Conservation (phyloP, 139 green algal species). For the Diplosphaera chodatii region DNA sequence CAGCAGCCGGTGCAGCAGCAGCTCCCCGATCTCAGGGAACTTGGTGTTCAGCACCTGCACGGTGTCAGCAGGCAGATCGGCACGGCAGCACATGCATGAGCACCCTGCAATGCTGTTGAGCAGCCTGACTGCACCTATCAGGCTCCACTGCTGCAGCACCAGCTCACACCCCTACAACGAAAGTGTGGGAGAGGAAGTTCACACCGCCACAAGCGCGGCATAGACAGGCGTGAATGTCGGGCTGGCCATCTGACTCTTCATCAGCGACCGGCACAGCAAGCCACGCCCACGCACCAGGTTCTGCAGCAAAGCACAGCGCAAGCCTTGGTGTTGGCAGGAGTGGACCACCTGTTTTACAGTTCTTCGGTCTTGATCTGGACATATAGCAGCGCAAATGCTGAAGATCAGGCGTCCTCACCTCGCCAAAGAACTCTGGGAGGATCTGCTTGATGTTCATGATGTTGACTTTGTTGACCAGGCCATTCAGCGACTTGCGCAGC, state of each 20-base stretch:
- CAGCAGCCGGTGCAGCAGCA: slow-evolving; percentile 63
- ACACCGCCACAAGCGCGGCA: slow-evolving; percentile 80
- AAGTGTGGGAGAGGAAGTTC: no score
- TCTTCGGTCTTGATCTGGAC: no score
- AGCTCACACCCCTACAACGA: no score
- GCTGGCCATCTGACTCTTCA: slow-evolving; percentile 91
- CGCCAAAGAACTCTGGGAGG: slow-evolving; percentile 87
- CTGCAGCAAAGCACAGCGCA: no score
- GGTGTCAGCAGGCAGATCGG: no score
- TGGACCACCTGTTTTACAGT: no score
- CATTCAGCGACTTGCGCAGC: slow-evolving; percentile 86
- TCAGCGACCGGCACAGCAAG: slow-evolving; percentile 82
- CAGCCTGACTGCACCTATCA: no score
- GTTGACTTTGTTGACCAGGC: slow-evolving; percentile 98
- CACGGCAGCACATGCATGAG: no score
- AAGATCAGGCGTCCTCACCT: slow-evolving; percentile 55
- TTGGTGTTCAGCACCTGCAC: slow-evolving; percentile 84
- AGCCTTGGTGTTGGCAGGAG: no score
- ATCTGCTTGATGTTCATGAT: slow-evolving; percentile 89
- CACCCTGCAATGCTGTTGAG: no score
- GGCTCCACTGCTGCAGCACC: no score
- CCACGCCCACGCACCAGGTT: slow-evolving; percentile 88
- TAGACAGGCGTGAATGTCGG: slow-evolving; percentile 88
- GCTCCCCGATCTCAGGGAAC: slow-evolving; percentile 80
- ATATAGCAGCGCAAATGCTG: no score